Base-by-base conservation (phyloP, 441 rosid species). In the Capsella rubella region DNA sequence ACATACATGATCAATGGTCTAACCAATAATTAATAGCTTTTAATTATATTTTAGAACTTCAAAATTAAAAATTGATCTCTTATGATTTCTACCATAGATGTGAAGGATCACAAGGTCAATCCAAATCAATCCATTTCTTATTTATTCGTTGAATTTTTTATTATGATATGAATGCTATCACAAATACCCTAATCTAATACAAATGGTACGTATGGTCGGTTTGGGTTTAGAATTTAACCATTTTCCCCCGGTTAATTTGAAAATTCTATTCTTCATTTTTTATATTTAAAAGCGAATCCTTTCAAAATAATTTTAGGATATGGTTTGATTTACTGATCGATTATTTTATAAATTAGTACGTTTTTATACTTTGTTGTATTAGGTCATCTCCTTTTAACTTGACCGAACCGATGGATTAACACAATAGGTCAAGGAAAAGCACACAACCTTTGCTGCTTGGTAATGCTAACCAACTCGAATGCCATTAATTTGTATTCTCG, bases 381-480 rank as follows among this genome's bases (percentile, higher is more conserved):
- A 53, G 39, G 28, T 32, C 35, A 58, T 34, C 40, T 28, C 42
- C 37, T 34, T 21, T 46, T 47, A 35, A 49, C 50, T 49, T 49
- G 50, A 49, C 59, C 5, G 18, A 61, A 39, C 28, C 60, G 29
- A 60, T 7, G 13, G 35, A 25, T 25, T n/a, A 42, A 40, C 27
- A 32, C 13, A 31, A 53, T 42, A 40, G 53, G 45, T 63, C 43
- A 18, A 53, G 32, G 35, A 64, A 72, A 72, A 72, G 40, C 70
- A 64, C 43, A 57, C 27, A 28, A 16, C 43, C 72, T 73, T 64
- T 64, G 35, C 32, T 32, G 49, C 43, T 49, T 52, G 5, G 40
- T 65, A 65, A 66, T 65, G 78, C 78, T 57, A 8, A 65, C 57
- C 78, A 65, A 65, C 78, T 74, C 78, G 43, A 47, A 74, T 57